phyloP scores from a whole-genome alignment of 2,329 filamentous ascomycete genomes.

The Colletotrichum zoysiae region DNA sequence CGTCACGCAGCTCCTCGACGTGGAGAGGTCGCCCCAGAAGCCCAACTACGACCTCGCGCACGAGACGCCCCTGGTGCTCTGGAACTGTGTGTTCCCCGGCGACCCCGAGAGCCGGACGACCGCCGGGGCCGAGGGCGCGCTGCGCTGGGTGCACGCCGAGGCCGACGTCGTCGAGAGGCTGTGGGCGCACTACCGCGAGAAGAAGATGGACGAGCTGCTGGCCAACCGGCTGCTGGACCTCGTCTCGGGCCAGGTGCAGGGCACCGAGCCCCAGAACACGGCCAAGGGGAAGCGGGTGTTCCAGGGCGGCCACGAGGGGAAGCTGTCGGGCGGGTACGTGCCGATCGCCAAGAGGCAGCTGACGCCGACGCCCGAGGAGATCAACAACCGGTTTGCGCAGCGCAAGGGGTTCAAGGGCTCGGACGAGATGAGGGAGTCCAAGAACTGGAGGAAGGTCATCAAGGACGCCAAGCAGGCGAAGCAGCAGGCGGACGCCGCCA shows the following conservation, averaged over 20 bases:
- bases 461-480: conserved; percentile 31
- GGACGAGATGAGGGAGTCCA: conserved; percentile 58
- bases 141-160: conserved; percentile 81
- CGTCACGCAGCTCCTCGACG: conserved; percentile 80
- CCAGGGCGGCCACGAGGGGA: conserved; percentile 67
- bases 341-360: conserved; percentile 65
- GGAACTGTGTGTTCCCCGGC: conserved; percentile 91
- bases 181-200: conserved; percentile 86
- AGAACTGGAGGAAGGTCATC: conserved; percentile 36
- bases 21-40: conserved; percentile 76
- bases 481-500: neutral
- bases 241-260: conserved; percentile 55
- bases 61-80: conserved; percentile 90
- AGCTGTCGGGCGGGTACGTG: conserved; percentile 65
- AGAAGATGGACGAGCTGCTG: conserved; percentile 91
- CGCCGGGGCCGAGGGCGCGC: conserved; percentile 62
- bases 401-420: conserved; percentile 68
- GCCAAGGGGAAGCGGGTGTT: conserved; percentile 56
- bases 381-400: conserved; percentile 73
- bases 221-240: conserved; percentile 79
- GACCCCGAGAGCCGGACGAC: conserved; percentile 51
- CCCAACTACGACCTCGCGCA: conserved; percentile 92
- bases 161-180: conserved; percentile 78
- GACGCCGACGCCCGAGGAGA: conserved; percentile 64
- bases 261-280: neutral